These are phyloP conservation scores for Leccinum incarnatum DNA, from an alignment of 768 basidiomycete species.

Conservation along the genomic window DNA sequence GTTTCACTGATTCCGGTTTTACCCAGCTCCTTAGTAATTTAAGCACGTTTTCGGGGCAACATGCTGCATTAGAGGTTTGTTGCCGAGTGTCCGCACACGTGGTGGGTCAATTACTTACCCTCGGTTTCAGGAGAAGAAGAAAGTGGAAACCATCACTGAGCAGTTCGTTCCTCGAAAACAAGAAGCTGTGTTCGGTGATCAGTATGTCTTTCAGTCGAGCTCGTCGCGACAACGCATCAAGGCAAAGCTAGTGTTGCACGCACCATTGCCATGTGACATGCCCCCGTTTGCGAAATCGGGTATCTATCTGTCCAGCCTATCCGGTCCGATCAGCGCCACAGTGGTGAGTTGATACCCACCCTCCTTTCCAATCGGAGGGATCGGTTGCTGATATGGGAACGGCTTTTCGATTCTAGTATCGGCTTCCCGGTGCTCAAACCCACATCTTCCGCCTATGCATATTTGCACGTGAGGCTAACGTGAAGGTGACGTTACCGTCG, in stretches of 20 bases:
- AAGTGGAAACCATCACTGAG: conserved; percentile 21
- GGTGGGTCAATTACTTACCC: conserved; percentile 5
- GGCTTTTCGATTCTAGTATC: conserved; percentile 14
- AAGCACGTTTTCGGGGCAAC: conserved; percentile 15
- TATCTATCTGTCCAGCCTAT: conserved; percentile 30
- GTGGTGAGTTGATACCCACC: conserved; percentile 23
- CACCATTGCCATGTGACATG: conserved; percentile 27
- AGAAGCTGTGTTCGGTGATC: conserved; percentile 29
- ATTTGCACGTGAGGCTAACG: conserved; percentile 27
- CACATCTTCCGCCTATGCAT: conserved; percentile 32
- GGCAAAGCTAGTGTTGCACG: conserved; percentile 27
- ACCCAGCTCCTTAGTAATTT: conserved; percentile 28
- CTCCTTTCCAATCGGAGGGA: neutral
- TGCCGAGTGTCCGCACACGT: neutral
- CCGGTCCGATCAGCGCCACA: conserved; percentile 22
- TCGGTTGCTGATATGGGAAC: conserved; percentile 7
- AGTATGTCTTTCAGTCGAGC: conserved; percentile 29
- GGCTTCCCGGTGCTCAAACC: conserved; percentile 24
- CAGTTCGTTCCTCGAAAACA: conserved; percentile 31
- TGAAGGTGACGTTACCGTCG: conserved; percentile 28
- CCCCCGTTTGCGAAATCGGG: conserved; percentile 33
- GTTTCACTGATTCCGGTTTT: neutral
- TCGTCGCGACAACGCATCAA: conserved; percentile 21
- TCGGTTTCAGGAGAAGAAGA: conserved; percentile 17
- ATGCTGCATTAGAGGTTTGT: conserved; percentile 19